These are phyloP conservation scores for Oropetium thomaeum DNA, from an alignment of 176 grass and related monocot species.

Conservation along the genomic window DNA sequence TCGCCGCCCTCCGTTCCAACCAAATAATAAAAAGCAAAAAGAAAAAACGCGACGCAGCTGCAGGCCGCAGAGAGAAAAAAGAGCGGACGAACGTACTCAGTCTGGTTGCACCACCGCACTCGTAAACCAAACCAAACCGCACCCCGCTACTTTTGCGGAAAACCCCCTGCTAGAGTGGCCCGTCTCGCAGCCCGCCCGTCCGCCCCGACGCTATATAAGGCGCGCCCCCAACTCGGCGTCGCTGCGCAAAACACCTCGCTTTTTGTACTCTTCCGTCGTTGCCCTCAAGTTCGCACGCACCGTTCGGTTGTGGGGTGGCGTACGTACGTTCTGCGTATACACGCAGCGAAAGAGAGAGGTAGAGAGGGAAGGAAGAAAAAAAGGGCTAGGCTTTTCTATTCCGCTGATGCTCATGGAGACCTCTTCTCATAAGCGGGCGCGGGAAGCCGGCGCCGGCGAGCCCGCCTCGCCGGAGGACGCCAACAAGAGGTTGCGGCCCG, in stretches of 20 bases:
- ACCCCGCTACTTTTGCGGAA: background rate
- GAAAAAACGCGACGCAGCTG: background rate
- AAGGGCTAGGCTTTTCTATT: too few species aligned
- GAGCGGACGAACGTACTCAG: too few species aligned
- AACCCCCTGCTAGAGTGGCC: background rate
- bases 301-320: background rate
- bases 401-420: conserved; percentile 4
- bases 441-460: conserved; percentile 26
- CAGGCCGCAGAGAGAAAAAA: background rate
- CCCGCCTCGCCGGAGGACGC: background rate
- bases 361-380: too few species aligned
- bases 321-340: background rate
- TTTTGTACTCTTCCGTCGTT: conserved; percentile 24
- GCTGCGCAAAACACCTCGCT: conserved; percentile 31
- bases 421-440: conserved; percentile 33
- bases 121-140: conserved; percentile 21
- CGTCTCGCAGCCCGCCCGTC: background rate
- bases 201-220: conserved; percentile 41
- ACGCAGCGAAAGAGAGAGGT: too few species aligned
- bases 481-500: conserved; percentile 41
- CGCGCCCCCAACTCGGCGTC: conserved; percentile 20
- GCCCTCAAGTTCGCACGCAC: background rate
- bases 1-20: background rate
- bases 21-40: conserved; percentile 14
- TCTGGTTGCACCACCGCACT: background rate